A percentile compares a stretch with the other conserved stretches of the same genome.
Evolutionary conservation across 2,329 filamentous ascomycete species (phyloP).

Genomic region (Ceratocystis diversiconidia): DNA sequence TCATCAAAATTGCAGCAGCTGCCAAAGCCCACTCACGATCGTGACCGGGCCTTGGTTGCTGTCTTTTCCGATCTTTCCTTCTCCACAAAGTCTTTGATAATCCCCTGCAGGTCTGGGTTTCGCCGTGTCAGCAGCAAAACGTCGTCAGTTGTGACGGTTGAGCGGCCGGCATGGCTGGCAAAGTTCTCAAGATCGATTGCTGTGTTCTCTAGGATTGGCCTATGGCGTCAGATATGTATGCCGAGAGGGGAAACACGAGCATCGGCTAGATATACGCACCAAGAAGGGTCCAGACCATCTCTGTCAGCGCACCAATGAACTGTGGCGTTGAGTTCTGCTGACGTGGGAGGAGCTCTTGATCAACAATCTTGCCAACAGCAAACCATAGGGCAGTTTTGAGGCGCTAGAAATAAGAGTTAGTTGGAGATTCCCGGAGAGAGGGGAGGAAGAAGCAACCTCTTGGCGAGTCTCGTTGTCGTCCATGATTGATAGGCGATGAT

Average conservation of each 20-base stretch:
- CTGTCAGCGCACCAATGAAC: slow-evolving; percentile 74
- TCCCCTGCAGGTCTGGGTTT: slow-evolving; percentile 68
- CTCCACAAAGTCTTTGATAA: slow-evolving; percentile 58
- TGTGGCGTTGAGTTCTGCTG: slow-evolving; percentile 79
- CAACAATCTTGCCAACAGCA: slow-evolving; percentile 72
- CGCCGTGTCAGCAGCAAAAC: slow-evolving; percentile 75
- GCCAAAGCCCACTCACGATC: neutral
- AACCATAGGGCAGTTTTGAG: slow-evolving; percentile 79
- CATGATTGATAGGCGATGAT: slow-evolving; percentile 4
- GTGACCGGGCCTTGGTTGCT: slow-evolving; percentile 12
- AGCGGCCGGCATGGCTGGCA: slow-evolving; percentile 63
- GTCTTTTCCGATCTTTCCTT: slow-evolving; percentile 35
- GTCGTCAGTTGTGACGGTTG: slow-evolving; percentile 69
- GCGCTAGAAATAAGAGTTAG: slow-evolving; percentile 35
- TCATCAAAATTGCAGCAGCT: neutral
- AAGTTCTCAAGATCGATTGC: slow-evolving; percentile 43
- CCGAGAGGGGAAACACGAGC: neutral
- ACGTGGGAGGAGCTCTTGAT: slow-evolving; percentile 51
- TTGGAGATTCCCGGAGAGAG: neutral
- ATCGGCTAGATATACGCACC: slow-evolving; percentile 36
- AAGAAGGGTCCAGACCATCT: slow-evolving; percentile 77
- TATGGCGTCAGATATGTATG: neutral
- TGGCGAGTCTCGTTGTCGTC: slow-evolving; percentile 16
- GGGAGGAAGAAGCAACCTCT: slow-evolving; percentile 6
- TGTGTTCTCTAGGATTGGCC: slow-evolving; percentile 32